Conservation (phyloP, 1,284 basidiomycete genomes). For the Irpex lacteus region DNA sequence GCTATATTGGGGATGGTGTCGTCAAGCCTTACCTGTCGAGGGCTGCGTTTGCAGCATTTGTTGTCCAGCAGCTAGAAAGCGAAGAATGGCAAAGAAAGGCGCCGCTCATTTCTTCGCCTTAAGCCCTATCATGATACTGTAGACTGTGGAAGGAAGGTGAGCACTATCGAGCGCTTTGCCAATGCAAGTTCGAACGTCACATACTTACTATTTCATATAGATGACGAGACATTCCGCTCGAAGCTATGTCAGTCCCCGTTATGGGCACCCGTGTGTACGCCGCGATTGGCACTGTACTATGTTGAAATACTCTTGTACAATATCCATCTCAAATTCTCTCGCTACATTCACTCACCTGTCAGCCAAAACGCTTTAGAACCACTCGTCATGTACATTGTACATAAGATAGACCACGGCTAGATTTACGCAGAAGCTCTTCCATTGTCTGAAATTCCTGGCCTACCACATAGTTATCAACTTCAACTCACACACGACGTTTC, state of each 20-base stretch:
- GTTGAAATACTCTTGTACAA: too few relatives aligned
- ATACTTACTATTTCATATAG: not conserved
- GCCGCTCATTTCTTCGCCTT: conserved; percentile 31
- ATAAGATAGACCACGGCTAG: too few relatives aligned
- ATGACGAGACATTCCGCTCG: too few relatives aligned
- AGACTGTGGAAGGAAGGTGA: not conserved
- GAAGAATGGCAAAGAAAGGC: conserved; percentile 43
- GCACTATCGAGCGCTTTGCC: not conserved
- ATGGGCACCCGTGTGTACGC: too few relatives aligned
- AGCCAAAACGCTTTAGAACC: too few relatives aligned
- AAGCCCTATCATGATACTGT: not conserved
- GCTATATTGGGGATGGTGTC: conserved; percentile 64
- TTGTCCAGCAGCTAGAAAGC: conserved; percentile 50
- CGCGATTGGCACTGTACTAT: too few relatives aligned
- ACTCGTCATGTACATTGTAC: too few relatives aligned
- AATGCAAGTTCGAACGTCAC: not conserved
- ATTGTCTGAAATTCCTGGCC: not conserved
- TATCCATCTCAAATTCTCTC: too few relatives aligned
- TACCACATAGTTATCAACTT: not conserved
- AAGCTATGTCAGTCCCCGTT: too few relatives aligned
- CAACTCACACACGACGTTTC: not conserved
- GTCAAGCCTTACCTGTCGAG: conserved; percentile 46
- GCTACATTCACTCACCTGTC: too few relatives aligned
- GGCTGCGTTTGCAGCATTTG: conserved; percentile 56
- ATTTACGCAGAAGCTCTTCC: too few relatives aligned